A percentile compares a stretch with the other conserved stretches of the same genome.
phyloP scores from a whole-genome alignment of 2,329 filamentous ascomycete genomes.

The Phialophora chinensis region DNA sequence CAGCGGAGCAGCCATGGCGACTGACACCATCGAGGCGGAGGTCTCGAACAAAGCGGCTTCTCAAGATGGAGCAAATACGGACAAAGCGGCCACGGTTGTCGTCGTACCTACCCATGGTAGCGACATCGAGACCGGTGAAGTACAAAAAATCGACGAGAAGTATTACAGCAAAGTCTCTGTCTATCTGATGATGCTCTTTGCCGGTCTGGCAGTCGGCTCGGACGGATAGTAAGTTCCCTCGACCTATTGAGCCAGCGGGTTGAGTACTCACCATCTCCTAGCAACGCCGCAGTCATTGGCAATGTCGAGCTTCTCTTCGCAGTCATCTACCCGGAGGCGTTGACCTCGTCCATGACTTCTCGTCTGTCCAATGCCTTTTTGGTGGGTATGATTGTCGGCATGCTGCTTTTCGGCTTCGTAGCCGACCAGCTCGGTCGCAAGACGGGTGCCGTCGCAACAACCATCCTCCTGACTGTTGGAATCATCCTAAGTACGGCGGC shows the following conservation, averaged over 20 bases:
- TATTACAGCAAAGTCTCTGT: slow-evolving; percentile 37
- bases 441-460: slow-evolving; percentile 57
- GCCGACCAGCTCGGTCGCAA: slow-evolving; percentile 60
- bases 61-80: too few species aligned
- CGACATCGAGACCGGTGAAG: too few species aligned
- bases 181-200: slow-evolving; percentile 45
- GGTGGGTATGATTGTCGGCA: slow-evolving; percentile 63
- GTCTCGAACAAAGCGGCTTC: too few species aligned
- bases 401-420: slow-evolving; percentile 59
- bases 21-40: too few species aligned
- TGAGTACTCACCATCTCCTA: slow-evolving; percentile 9
- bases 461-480: slow-evolving; percentile 55
- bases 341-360: slow-evolving; percentile 52
- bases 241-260: too few species aligned
- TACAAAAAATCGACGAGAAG: slow-evolving; percentile 5
- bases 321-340: slow-evolving; percentile 44
- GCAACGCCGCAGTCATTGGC: slow-evolving; percentile 40
- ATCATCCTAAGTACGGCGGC: slow-evolving; percentile 47
- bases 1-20: too few species aligned
- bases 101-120: too few species aligned
- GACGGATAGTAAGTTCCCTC: slow-evolving; percentile 47
- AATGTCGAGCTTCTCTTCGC: slow-evolving; percentile 47
- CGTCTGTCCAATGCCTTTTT: slow-evolving; percentile 63
- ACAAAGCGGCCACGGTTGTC: too few species aligned
- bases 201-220: slow-evolving; percentile 48